Conservation (phyloP, 768 basidiomycete genomes). For the Collybia nuda region DNA sequence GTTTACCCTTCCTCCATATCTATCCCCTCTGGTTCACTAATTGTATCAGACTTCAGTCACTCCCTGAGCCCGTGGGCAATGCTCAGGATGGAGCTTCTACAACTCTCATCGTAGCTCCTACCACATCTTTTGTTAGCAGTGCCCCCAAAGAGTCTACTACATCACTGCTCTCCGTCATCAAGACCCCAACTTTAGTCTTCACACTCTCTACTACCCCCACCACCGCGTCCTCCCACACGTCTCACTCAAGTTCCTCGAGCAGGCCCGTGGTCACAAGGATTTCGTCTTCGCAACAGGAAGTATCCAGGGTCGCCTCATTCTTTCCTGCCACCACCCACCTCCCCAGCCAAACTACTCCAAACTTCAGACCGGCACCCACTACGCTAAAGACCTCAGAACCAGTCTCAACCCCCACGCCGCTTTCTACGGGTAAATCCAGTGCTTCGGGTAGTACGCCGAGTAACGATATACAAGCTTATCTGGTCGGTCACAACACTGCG, state of each 20-base stretch:
- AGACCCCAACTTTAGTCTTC: too few species aligned
- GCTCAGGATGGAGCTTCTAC: constrained; percentile 8
- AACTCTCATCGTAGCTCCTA: constrained; percentile 6
- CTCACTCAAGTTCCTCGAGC: neutral
- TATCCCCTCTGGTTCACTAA: too few species aligned
- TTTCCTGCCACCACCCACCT: constrained; percentile 12
- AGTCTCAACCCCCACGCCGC: constrained; percentile 9
- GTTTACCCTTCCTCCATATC: neutral
- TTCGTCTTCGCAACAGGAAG: constrained; percentile 8
- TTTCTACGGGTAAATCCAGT: constrained; percentile 6
- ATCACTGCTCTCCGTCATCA: too few species aligned
- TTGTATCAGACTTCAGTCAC: neutral
- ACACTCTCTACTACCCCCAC: too few species aligned
- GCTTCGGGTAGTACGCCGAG: constrained; percentile 24
- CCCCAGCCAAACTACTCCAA: constrained; percentile 10
- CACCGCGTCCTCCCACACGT: too few species aligned
- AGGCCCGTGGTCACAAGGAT: constrained; percentile 12
- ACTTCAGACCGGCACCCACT: constrained; percentile 13
- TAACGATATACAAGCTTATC: constrained; percentile 51
- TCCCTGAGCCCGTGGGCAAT: neutral
- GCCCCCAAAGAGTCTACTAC: too few species aligned
- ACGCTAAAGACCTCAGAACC: constrained; percentile 15
- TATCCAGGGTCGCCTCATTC: constrained; percentile 10
- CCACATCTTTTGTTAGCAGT: constrained; percentile 12
- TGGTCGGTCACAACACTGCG: constrained; percentile 61